Conservation (phyloP, 352 stramenopile genomes). For the Phytopythium chamaehyphon region DNA sequence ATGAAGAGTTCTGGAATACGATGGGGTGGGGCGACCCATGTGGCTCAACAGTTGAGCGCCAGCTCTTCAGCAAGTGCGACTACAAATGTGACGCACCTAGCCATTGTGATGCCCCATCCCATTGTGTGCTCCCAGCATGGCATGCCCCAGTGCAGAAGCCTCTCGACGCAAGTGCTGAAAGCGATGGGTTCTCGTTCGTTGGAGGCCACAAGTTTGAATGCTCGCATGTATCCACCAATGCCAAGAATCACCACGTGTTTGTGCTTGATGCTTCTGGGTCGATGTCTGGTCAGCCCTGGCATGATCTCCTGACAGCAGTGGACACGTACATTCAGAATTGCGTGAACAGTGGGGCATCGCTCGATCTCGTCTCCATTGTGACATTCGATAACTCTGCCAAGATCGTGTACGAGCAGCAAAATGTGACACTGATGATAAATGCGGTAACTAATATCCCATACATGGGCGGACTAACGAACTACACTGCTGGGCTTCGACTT, state of each 20-base stretch:
- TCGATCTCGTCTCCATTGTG: slow-evolving; percentile 75
- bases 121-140: slow-evolving; percentile 66
- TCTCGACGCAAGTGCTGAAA: background rate
- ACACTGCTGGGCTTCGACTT: slow-evolving; percentile 38
- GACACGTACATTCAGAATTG: slow-evolving; percentile 67
- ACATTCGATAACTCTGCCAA: slow-evolving; percentile 41
- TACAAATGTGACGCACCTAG: slow-evolving; percentile 68
- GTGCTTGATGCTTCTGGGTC: slow-evolving; percentile 78
- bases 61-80: slow-evolving; percentile 66
- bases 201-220: slow-evolving; percentile 73
- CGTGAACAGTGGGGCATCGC: slow-evolving; percentile 34
- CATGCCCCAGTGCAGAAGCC: slow-evolving; percentile 32
- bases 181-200: slow-evolving; percentile 51
- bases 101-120: slow-evolving; percentile 51
- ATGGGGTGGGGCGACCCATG: slow-evolving; percentile 75
- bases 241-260: slow-evolving; percentile 73
- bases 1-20: slow-evolving; percentile 75
- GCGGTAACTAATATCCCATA: slow-evolving; percentile 13
- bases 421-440: too few relatives aligned
- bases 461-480: slow-evolving; percentile 47
- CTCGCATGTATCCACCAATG: slow-evolving; percentile 44
- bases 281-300: slow-evolving; percentile 61
- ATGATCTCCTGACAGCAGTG: slow-evolving; percentile 50
- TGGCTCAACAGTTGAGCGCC: slow-evolving; percentile 42
- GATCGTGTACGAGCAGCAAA: background rate